phyloP scores from a whole-genome alignment of 2,329 filamentous ascomycete species.

The Trichoderma oligosporum region DNA sequence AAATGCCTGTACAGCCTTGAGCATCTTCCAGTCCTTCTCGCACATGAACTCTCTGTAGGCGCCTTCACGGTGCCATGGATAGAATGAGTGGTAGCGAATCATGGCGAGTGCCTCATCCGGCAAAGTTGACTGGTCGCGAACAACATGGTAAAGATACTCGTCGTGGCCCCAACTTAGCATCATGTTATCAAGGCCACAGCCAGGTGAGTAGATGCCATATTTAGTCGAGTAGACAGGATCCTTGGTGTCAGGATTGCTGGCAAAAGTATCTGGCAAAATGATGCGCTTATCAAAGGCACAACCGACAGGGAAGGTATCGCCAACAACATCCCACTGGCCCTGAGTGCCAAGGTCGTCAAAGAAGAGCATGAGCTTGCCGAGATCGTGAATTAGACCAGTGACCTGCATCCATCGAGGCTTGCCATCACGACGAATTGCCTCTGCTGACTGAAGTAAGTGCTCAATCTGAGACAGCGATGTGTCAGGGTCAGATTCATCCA shows the following conservation, averaged over 20 bases:
- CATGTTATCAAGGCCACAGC: slow-evolving; percentile 80
- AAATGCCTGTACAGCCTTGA: slow-evolving; percentile 78
- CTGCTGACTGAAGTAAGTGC: slow-evolving; percentile 82
- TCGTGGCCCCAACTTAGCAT: slow-evolving; percentile 91
- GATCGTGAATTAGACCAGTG: slow-evolving; percentile 72
- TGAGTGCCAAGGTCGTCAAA: slow-evolving; percentile 61
- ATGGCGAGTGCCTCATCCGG: slow-evolving; percentile 82
- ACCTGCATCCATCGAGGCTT: slow-evolving; percentile 81
- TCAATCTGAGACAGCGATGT: slow-evolving; percentile 84
- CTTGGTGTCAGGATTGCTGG: slow-evolving; percentile 67
- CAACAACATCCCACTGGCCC: slow-evolving; percentile 91
- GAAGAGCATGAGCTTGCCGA: slow-evolving; percentile 77
- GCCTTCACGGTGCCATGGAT: slow-evolving; percentile 81
- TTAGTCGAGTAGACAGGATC: slow-evolving; percentile 71
- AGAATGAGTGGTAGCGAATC: slow-evolving; percentile 92
- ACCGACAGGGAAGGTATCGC: slow-evolving; percentile 77
- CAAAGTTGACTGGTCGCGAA: slow-evolving; percentile 75
- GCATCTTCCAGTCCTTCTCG: slow-evolving; percentile 73
- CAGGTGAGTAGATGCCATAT: slow-evolving; percentile 73
- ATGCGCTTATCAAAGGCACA: slow-evolving; percentile 71
- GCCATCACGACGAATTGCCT: slow-evolving; percentile 82
- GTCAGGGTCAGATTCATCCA: slow-evolving; percentile 89
- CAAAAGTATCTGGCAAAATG: slow-evolving; percentile 77
- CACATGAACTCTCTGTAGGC: slow-evolving; percentile 82
- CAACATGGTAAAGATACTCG: slow-evolving; percentile 82